Evolutionary conservation across 768 basidiomycete genomes (phyloP).

Genomic region (Boletus bicolor): DNA sequence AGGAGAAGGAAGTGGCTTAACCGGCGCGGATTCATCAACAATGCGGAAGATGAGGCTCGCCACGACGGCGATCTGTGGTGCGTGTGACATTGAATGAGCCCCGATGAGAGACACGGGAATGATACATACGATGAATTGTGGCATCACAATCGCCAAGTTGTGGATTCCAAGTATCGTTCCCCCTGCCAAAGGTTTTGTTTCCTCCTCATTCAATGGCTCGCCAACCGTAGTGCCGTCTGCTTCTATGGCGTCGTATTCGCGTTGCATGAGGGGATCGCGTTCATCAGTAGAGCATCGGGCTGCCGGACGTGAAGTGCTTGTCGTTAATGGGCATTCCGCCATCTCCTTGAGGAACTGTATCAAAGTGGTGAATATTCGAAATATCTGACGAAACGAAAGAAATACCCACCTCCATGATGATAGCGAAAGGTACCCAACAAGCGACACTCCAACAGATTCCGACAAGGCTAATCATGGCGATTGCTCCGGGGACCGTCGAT

Average conservation of each 20-base stretch:
- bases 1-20: conserved; percentile 15
- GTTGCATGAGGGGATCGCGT: conserved; percentile 55
- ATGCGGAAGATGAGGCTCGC: conserved; percentile 82
- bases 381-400: conserved; percentile 33
- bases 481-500: conserved; percentile 71
- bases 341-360: conserved; percentile 72
- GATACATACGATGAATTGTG: conserved; percentile 81
- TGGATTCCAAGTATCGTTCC: conserved; percentile 94
- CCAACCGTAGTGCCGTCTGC: conserved; percentile 39
- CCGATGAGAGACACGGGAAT: neutral
- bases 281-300: conserved; percentile 35
- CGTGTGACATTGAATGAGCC: neutral
- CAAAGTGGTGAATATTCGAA: neutral
- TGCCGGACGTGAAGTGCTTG: conserved; percentile 13
- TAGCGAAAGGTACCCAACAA: conserved; percentile 97
- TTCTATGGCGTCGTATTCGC: conserved; percentile 44
- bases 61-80: conserved; percentile 73
- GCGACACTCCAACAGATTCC: conserved; percentile 97
- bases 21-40: conserved; percentile 51
- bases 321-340: conserved; percentile 32
- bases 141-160: conserved; percentile 92
- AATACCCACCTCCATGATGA: conserved; percentile 89
- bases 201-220: conserved; percentile 14
- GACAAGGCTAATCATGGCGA: conserved; percentile 75
- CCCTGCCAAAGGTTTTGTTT: conserved; percentile 61